Evolutionary conservation across 768 basidiomycete genomes (phyloP).

Genomic region (Trametopsis cervina): DNA sequence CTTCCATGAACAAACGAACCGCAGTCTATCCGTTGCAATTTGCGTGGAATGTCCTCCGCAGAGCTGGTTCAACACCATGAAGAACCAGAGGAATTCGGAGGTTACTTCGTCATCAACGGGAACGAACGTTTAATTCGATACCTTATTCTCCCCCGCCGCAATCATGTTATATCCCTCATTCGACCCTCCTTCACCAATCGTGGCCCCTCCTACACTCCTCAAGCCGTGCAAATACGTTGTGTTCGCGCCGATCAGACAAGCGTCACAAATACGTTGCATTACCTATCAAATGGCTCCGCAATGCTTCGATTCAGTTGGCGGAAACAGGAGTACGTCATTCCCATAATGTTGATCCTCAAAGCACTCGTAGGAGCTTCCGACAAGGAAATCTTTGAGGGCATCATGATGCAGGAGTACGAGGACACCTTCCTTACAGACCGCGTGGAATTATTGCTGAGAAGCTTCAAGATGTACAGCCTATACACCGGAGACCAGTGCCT

Average conservation of each 20-base stretch:
- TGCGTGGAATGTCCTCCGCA: conserved; percentile 77
- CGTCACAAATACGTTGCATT: conserved; percentile 94
- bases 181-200: conserved; percentile 90
- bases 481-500: conserved; percentile 87
- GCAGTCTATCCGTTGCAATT: conserved; percentile 87
- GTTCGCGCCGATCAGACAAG: conserved; percentile 91
- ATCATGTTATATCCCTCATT: conserved; percentile 89
- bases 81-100: conserved; percentile 97
- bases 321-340: conserved; percentile 97
- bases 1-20: background rate
- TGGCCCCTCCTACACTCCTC: conserved; percentile 90
- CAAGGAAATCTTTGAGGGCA: conserved; percentile 92
- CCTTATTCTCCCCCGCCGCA: conserved; percentile 90
- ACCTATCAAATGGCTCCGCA: conserved; percentile 93
- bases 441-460: conserved; percentile 87
- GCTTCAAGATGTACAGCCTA: conserved; percentile 90
- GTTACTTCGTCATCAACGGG: conserved; percentile 98
- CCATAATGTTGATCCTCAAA: conserved; percentile 94
- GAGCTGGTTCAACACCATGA: conserved; percentile 87
- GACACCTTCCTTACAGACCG: conserved; percentile 98
- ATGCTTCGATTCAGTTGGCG: conserved; percentile 95
- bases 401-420: conserved; percentile 94
- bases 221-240: conserved; percentile 93
- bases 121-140: conserved; percentile 98
- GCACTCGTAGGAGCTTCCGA: conserved; percentile 88